These are phyloP conservation scores for Fabrea salina DNA, from an alignment of 169 alveolate species.

Conservation along the genomic window DNA sequence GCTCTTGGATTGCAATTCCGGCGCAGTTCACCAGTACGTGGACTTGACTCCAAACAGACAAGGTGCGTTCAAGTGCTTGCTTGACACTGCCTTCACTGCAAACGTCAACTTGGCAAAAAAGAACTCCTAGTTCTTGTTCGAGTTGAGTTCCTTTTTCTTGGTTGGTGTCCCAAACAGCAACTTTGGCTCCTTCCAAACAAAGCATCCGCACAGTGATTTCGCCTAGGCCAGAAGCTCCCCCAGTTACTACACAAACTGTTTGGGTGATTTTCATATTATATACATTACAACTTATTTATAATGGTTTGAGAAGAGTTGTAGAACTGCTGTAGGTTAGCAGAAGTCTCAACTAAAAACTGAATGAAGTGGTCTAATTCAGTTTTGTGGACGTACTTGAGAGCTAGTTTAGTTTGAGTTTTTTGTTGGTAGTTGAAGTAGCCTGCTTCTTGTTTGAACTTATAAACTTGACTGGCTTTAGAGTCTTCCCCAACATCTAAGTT, in stretches of 20 bases:
- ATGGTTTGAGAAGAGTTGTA: too few relatives aligned
- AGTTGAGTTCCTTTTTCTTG: slow-evolving; percentile 49
- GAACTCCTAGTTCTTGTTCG: slow-evolving; percentile 36
- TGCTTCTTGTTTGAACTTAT: too few relatives aligned
- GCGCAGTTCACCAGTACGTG: slow-evolving; percentile 72
- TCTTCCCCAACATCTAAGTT: too few relatives aligned
- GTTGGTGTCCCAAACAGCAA: slow-evolving; percentile 66
- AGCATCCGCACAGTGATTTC: slow-evolving; percentile 54
- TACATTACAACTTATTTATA: too few relatives aligned
- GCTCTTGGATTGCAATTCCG: slow-evolving; percentile 58
- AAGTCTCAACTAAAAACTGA: too few relatives aligned
- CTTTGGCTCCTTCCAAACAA: slow-evolving; percentile 54
- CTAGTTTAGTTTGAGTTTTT: too few relatives aligned
- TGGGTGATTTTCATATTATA: neutral
- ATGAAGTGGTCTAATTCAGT: too few relatives aligned
- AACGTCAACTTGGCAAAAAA: slow-evolving; percentile 63
- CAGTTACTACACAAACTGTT: slow-evolving; percentile 50
- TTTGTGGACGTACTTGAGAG: too few relatives aligned
- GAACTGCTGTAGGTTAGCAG: too few relatives aligned
- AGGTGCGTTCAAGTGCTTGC: slow-evolving; percentile 47
- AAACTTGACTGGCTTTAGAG: too few relatives aligned
- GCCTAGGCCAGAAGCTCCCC: slow-evolving; percentile 84
- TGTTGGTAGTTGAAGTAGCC: too few relatives aligned
- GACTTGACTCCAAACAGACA: slow-evolving; percentile 53
- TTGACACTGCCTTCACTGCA: slow-evolving; percentile 61